Conservation (phyloP, 352 stramenopile genomes). For the Pythium grandisporangium region DNA sequence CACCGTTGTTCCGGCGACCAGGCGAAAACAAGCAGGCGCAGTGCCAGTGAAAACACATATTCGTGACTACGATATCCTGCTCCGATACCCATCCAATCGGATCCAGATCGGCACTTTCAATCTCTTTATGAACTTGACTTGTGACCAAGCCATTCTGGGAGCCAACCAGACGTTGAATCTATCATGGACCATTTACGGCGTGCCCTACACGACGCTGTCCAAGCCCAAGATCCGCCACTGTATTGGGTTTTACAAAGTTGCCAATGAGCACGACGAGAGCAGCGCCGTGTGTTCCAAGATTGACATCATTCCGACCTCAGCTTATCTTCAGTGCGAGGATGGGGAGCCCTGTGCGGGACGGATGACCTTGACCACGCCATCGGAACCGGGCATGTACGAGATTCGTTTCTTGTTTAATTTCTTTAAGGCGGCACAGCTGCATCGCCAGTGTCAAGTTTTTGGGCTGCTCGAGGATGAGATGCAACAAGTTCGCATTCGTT, state of each 20-base stretch:
- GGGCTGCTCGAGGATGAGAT: conserved; percentile 51
- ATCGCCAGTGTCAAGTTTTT: conserved; percentile 52
- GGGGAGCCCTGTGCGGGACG: conserved; percentile 26
- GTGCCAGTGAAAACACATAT: not conserved
- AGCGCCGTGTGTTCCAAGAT: conserved; percentile 20
- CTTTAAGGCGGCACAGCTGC: conserved; percentile 42
- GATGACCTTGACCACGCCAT: conserved; percentile 32
- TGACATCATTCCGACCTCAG: conserved; percentile 41
- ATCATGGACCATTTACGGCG: conserved; percentile 46
- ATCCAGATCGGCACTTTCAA: conserved; percentile 55
- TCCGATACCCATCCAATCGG: conserved; percentile 34
- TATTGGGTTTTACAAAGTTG: conserved; percentile 43
- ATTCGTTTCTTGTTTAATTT: conserved; percentile 62
- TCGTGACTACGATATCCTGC: conserved; percentile 32
- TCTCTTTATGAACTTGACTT: conserved; percentile 54
- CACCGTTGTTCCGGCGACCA: no score
- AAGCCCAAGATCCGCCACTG: conserved; percentile 41
- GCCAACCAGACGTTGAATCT: conserved; percentile 36
- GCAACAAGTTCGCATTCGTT: conserved; percentile 41
- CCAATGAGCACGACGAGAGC: conserved; percentile 17
- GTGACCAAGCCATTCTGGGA: conserved; percentile 30
- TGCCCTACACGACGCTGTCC: conserved; percentile 34
- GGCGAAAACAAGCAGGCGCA: no score
- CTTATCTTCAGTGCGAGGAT: conserved; percentile 28
- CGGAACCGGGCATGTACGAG: conserved; percentile 46